A percentile compares a stretch with the other conserved stretches of the same genome.
Evolutionary conservation across 306 rosid species (phyloP).

Genomic region (Begonia peltatifolia): DNA sequence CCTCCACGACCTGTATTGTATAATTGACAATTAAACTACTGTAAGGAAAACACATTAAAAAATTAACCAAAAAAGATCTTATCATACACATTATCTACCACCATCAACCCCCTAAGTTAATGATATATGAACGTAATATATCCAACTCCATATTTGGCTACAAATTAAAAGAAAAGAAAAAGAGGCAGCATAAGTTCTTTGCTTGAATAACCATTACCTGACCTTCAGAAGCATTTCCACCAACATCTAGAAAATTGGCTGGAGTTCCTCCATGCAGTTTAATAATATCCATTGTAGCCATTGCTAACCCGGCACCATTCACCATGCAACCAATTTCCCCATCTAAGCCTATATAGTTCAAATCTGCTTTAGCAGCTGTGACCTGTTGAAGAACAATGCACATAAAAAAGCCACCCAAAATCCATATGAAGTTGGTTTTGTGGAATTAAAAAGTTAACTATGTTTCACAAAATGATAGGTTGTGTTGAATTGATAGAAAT

Average conservation of each 20-base stretch:
- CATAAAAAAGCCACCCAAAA: slow-evolving; percentile 2
- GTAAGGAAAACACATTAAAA: not conserved
- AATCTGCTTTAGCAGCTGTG: slow-evolving; percentile 85
- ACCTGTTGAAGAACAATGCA: slow-evolving; percentile 41
- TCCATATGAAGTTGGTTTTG: no score
- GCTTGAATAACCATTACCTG: slow-evolving; percentile 49
- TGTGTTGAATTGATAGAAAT: no score
- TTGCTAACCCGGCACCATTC: slow-evolving; percentile 97
- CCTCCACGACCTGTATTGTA: slow-evolving; percentile 74
- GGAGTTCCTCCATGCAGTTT: slow-evolving; percentile 98
- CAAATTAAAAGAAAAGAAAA: not conserved
- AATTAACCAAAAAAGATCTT: not conserved
- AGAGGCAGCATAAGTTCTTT: not conserved
- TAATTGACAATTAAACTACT: slow-evolving; percentile 4
- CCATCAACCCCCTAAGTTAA: no score
- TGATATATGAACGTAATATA: no score
- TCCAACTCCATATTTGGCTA: no score
- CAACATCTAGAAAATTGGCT: slow-evolving; percentile 94
- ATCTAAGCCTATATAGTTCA: slow-evolving; percentile 91
- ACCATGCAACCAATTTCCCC: slow-evolving; percentile 99
- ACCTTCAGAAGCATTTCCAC: slow-evolving; percentile 95
- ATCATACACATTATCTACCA: no score
- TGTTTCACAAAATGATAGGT: no score
- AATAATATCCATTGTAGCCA: slow-evolving; percentile 98
- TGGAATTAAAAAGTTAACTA: no score